phyloP scores from a whole-genome alignment of 129 eudicot genomes.

The Centaurea solstitialis region DNA sequence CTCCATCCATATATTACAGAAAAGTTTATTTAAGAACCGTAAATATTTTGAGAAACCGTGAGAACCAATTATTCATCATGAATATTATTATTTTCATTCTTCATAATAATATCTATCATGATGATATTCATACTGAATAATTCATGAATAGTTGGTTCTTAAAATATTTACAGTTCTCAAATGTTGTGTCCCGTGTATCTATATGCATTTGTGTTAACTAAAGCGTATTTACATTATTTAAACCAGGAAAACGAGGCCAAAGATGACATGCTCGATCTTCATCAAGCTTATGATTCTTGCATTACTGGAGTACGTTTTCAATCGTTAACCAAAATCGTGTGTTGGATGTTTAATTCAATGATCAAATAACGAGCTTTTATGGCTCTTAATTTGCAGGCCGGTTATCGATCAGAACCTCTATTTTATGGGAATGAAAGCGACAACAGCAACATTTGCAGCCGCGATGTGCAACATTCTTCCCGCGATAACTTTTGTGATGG shows the following conservation, averaged over 20 bases:
- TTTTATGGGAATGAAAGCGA: conserved; percentile 61
- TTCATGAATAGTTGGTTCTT: not conserved
- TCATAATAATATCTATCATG: not conserved
- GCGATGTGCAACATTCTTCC: conserved; percentile 70
- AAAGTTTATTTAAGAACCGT: not conserved
- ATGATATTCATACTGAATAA: not conserved
- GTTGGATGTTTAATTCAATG: not conserved
- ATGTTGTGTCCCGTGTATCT: not conserved
- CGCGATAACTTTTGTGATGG: conserved; percentile 73
- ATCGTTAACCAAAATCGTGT: not conserved
- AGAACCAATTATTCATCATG: not conserved
- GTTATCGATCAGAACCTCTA: conserved; percentile 74
- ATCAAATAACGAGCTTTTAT: not conserved
- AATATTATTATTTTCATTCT: not conserved
- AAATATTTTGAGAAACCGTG: not conserved
- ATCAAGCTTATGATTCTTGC: conserved; percentile 49
- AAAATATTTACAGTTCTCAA: too few relatives aligned
- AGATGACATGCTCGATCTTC: conserved; percentile 57
- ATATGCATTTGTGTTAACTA: not conserved
- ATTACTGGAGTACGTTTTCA: conserved; percentile 55
- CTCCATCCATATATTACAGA: not conserved
- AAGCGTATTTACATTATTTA: not conserved
- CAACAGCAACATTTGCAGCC: conserved; percentile 76
- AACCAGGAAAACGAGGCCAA: conserved; percentile 62
- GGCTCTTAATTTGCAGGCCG: conserved; percentile 41